These are phyloP conservation scores for Globisporangium mamillatum DNA, from an alignment of 352 stramenopile species.

Conservation along the genomic window DNA sequence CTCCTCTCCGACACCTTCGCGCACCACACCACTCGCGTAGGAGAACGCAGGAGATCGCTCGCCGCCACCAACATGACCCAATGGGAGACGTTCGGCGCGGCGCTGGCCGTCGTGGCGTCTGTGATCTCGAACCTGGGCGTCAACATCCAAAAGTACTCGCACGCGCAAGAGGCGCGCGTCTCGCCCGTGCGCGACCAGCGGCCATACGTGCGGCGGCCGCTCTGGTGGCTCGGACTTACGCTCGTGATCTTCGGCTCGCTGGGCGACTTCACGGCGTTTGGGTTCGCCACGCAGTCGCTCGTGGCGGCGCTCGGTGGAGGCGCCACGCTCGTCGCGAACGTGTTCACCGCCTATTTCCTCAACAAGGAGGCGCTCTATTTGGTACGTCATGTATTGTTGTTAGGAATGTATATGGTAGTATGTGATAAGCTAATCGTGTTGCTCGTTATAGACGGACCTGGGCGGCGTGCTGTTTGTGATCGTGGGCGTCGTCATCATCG, in stretches of 20 bases:
- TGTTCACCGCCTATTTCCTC: conserved; percentile 82
- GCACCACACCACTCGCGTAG: no score
- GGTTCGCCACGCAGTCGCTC: conserved; percentile 88
- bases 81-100: conserved; percentile 80
- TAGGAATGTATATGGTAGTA: neutral
- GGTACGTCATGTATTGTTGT: conserved; percentile 24
- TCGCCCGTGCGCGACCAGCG: conserved; percentile 44
- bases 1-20: no score
- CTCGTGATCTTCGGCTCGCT: conserved; percentile 81
- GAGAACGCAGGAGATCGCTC: no score
- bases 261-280: conserved; percentile 87
- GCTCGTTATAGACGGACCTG: conserved; percentile 56
- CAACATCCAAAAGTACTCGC: conserved; percentile 90
- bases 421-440: neutral
- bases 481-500: conserved; percentile 82
- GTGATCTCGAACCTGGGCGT: conserved; percentile 88
- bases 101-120: conserved; percentile 73
- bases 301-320: conserved; percentile 84
- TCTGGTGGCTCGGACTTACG: conserved; percentile 84
- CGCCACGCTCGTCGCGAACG: conserved; percentile 86
- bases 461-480: conserved; percentile 86
- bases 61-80: conserved; percentile 41
- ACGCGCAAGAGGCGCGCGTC: conserved; percentile 51
- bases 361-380: conserved; percentile 76
- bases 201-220: conserved; percentile 79